phyloP scores from a whole-genome alignment of 1,284 basidiomycete genomes.

The Abortiporus biennis region DNA sequence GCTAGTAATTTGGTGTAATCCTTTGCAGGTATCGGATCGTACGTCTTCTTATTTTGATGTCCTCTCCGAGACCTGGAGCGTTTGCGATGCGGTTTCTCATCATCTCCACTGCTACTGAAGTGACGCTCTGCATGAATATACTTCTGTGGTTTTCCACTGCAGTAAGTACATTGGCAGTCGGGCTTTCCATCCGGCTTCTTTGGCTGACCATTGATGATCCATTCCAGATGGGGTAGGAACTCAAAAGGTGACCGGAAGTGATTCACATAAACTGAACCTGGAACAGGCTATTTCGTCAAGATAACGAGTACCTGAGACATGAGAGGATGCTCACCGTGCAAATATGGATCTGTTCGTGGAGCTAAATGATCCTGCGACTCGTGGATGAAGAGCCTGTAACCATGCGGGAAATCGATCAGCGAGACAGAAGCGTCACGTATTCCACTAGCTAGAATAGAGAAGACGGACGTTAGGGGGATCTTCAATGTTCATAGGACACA shows the following conservation, averaged over 20 bases:
- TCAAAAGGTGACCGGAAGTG: background rate
- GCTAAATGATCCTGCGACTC: background rate
- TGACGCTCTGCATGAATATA: background rate
- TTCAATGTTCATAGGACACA: background rate
- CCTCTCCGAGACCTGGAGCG: background rate
- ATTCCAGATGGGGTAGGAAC: background rate
- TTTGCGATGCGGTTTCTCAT: background rate
- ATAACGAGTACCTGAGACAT: too few species aligned
- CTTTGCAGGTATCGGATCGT: background rate
- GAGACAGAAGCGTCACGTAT: background rate
- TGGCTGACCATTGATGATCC: background rate
- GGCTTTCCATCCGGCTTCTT: background rate
- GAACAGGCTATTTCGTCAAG: background rate
- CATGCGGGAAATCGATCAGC: background rate
- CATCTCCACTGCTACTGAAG: background rate
- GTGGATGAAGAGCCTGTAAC: background rate
- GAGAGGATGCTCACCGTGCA: background rate
- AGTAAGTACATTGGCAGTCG: background rate
- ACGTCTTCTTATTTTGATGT: too few species aligned
- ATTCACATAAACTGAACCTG: background rate
- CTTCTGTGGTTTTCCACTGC: background rate
- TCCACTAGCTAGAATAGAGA: background rate
- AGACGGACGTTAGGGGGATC: background rate
- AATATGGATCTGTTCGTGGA: background rate
- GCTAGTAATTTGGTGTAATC: background rate